phyloP scores from a whole-genome alignment of 768 basidiomycete genomes.

The Sporobolomyces pararoseus region DNA sequence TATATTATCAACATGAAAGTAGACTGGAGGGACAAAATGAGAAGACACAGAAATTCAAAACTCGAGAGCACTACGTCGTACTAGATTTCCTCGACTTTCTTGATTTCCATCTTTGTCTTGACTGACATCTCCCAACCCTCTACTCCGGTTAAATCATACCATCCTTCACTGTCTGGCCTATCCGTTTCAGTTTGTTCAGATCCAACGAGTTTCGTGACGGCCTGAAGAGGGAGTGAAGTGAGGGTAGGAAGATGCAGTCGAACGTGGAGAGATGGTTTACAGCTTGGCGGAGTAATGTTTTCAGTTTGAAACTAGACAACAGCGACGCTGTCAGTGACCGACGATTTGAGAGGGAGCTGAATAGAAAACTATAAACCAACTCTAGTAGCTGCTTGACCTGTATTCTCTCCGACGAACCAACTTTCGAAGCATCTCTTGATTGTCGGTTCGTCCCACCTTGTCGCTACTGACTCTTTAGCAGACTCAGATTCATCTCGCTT shows the following conservation, averaged over 20 bases:
- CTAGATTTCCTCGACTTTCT: background rate
- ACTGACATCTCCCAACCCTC: constrained; percentile 22
- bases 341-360: background rate
- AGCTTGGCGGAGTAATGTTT: background rate
- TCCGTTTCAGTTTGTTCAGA: background rate
- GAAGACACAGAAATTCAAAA: no score
- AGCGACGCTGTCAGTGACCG: no score
- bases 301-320: constrained; percentile 12
- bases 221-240: background rate
- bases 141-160: constrained; percentile 7
- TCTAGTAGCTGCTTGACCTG: constrained; percentile 13
- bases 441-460: background rate
- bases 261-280: background rate
- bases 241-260: constrained; percentile 30
- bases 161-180: constrained; percentile 25
- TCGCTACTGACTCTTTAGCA: background rate
- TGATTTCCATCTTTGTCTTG: constrained; percentile 16
- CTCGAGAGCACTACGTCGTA: no score
- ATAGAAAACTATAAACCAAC: background rate
- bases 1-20: background rate
- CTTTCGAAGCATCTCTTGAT: constrained; percentile 4
- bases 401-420: constrained; percentile 18
- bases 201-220: background rate
- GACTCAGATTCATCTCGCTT: background rate
- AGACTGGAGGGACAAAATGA: background rate